phyloP scores from a whole-genome alignment of 257 asterid genomes.

The Primulina eburnea region DNA sequence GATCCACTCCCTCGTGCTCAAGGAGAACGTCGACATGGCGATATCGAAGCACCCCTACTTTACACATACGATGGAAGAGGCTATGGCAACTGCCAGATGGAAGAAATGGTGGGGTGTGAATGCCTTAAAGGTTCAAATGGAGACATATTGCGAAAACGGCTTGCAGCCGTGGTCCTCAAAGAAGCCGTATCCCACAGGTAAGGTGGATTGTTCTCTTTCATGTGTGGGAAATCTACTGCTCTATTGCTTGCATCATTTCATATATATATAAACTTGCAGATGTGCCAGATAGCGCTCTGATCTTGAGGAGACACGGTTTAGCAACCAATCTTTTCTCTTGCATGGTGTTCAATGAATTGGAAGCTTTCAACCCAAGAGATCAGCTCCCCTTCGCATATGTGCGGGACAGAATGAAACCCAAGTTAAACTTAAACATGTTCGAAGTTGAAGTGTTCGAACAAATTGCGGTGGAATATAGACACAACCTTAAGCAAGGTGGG shows the following conservation, averaged over 20 bases:
- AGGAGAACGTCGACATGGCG: slow-evolving; percentile 75
- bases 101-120: slow-evolving; percentile 87
- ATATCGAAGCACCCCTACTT: slow-evolving; percentile 73
- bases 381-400: slow-evolving; percentile 84
- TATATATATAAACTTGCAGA: slow-evolving; percentile 40
- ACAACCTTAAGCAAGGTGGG: slow-evolving; percentile 51
- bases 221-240: too few relatives aligned
- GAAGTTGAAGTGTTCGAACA: slow-evolving; percentile 87
- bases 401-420: slow-evolving; percentile 72
- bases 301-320: slow-evolving; percentile 63
- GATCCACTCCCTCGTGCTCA: slow-evolving; percentile 62
- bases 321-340: slow-evolving; percentile 66
- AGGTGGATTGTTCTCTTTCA: background rate
- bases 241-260: too few relatives aligned
- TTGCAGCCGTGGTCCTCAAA: slow-evolving; percentile 72
- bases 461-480: slow-evolving; percentile 79
- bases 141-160: slow-evolving; percentile 79
- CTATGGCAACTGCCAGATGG: slow-evolving; percentile 90
- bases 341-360: slow-evolving; percentile 83
- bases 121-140: slow-evolving; percentile 65
- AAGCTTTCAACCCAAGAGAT: slow-evolving; percentile 86
- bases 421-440: slow-evolving; percentile 69
- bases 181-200: slow-evolving; percentile 88
- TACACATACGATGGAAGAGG: slow-evolving; percentile 82
- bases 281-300: slow-evolving; percentile 86